Conservation (phyloP, 2,329 filamentous ascomycete genomes). For the Rasamsonia emersonii region DNA sequence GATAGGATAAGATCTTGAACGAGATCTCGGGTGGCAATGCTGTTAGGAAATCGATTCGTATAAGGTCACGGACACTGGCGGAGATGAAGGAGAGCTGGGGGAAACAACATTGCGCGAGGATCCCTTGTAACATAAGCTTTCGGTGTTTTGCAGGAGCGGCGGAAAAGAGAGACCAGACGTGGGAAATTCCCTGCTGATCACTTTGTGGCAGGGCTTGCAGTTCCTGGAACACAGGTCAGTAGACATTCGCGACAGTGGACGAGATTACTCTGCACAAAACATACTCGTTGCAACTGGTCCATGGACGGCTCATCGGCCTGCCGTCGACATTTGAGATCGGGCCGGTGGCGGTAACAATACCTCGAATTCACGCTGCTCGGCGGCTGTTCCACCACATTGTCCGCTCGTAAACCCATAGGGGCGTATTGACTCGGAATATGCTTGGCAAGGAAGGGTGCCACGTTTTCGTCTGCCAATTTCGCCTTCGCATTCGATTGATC, state of each 20-base stretch:
- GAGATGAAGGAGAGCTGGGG: conserved; percentile 92
- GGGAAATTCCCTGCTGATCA: conserved; percentile 91
- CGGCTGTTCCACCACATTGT: conserved; percentile 32
- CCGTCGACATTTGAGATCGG: conserved; percentile 85
- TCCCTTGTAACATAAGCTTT: conserved; percentile 92
- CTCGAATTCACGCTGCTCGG: conserved; percentile 59
- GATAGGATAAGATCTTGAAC: conserved; percentile 84
- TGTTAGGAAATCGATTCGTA: conserved; percentile 93
- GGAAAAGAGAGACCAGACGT: conserved; percentile 97
- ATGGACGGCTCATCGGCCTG: conserved; percentile 94
- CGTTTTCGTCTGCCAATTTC: conserved; percentile 65
- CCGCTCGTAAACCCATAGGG: conserved; percentile 49
- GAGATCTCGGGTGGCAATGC: conserved; percentile 84
- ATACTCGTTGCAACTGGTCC: conserved; percentile 81
- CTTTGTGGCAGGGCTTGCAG: conserved; percentile 70
- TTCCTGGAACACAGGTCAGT: conserved; percentile 45
- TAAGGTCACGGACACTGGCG: conserved; percentile 80
- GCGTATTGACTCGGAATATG: conserved; percentile 88
- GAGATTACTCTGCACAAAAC: conserved; percentile 21
- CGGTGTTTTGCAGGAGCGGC: conserved; percentile 89
- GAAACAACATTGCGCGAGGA: conserved; percentile 94
- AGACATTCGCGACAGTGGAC: not conserved
- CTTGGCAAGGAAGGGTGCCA: conserved; percentile 80
- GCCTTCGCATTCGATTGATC: conserved; percentile 16
- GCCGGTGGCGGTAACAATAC: conserved; percentile 91